Conservation (phyloP, 257 asterid species). For the Solanum bukasovii region DNA sequence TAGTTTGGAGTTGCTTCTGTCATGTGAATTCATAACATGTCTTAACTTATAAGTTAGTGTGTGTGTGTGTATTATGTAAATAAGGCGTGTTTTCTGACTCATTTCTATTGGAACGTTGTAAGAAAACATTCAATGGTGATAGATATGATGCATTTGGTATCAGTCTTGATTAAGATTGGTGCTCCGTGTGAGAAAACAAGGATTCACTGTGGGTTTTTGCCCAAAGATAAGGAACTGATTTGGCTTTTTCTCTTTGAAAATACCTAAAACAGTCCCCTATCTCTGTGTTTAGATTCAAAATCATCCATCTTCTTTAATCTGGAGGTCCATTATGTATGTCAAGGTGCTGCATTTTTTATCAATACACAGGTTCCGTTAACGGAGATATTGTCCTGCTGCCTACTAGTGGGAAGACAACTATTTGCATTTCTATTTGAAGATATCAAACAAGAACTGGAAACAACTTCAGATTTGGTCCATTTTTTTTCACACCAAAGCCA, state of each 20-base stretch:
- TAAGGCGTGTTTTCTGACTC: background rate
- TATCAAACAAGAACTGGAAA: background rate
- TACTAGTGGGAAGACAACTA: background rate
- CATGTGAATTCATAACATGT: background rate
- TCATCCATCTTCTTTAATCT: background rate
- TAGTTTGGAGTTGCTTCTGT: background rate
- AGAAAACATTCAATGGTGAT: background rate
- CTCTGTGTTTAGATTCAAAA: background rate
- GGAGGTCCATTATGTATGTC: background rate
- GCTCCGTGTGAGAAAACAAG: background rate
- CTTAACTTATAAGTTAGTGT: background rate
- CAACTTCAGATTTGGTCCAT: background rate
- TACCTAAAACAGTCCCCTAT: background rate
- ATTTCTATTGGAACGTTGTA: background rate
- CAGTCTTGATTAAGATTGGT: background rate
- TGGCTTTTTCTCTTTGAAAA: background rate
- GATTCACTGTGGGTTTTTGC: background rate
- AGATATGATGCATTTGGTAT: background rate
- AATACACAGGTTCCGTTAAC: background rate
- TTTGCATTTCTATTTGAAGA: background rate
- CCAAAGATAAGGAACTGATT: background rate
- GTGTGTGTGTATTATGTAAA: background rate
- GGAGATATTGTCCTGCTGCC: background rate
- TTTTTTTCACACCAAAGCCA: background rate
- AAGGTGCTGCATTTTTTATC: background rate